phyloP scores from a whole-genome alignment of 106 monocot species.

The Acanthochlamys bracteata region DNA sequence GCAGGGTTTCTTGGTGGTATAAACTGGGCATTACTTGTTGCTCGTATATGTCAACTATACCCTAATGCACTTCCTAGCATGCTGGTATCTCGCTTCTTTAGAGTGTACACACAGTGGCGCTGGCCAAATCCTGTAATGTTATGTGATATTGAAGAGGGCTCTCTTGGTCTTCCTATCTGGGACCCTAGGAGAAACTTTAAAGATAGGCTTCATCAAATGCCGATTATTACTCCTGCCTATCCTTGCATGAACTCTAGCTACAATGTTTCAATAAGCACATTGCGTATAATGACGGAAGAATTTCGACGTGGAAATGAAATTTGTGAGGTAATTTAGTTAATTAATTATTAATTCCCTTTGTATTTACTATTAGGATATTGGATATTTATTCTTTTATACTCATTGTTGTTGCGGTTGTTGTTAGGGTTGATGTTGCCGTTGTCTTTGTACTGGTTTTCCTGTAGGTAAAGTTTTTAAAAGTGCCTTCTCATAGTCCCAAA shows the following conservation, averaged over 20 bases:
- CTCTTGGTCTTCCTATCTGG: conserved; percentile 79
- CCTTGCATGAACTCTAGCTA: conserved; percentile 99
- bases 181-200: conserved; percentile 83
- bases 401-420: too few species aligned
- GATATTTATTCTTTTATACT: too few species aligned
- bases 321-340: conserved; percentile 97
- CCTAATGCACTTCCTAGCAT: conserved; percentile 92
- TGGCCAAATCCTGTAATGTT: conserved; percentile 99
- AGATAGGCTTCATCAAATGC: conserved; percentile 86
- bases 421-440: too few species aligned
- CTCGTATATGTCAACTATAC: conserved; percentile 90
- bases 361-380: too few species aligned
- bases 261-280: conserved; percentile 84
- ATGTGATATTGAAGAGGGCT: conserved; percentile 82
- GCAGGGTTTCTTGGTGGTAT: conserved; percentile 97
- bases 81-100: conserved; percentile 89
- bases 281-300: conserved; percentile 87
- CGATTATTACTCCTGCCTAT: conserved; percentile 97
- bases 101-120: conserved; percentile 86
- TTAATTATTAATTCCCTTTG: too few species aligned
- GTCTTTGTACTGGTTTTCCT: too few species aligned
- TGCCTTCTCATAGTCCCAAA: too few species aligned
- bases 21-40: conserved; percentile 98
- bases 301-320: conserved; percentile 73
- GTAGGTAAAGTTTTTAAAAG: too few species aligned